A percentile compares a stretch with the other conserved stretches of the same genome.
Evolutionary conservation across 176 grass and related monocot genomes (phyloP).

Genomic region (Urochloa ruziziensis): DNA sequence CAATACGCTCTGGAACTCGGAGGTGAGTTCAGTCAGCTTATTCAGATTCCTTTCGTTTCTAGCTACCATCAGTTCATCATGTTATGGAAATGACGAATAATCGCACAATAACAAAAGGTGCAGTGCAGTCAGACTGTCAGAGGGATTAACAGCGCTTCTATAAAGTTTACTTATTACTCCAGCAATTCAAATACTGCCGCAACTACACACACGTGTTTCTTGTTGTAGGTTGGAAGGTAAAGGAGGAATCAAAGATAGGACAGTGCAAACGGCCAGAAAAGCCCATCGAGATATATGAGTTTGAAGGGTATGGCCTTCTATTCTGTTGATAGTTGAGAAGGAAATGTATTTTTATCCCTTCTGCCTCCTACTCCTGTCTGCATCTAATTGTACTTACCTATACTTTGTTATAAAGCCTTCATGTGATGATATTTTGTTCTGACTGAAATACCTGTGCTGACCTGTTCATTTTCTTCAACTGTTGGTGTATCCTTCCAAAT

Average conservation of each 20-base stretch:
- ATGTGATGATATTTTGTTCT: too few relatives aligned
- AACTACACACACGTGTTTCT: background rate
- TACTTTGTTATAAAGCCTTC: too few relatives aligned
- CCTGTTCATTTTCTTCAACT: constrained; percentile 21
- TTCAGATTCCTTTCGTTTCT: background rate
- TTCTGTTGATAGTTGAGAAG: background rate
- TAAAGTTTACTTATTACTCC: background rate
- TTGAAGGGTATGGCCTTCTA: constrained; percentile 62
- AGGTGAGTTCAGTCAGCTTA: constrained; percentile 44
- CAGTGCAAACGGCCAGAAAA: constrained; percentile 75
- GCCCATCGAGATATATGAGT: constrained; percentile 94
- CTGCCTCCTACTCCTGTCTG: background rate
- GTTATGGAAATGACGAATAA: background rate
- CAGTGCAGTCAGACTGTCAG: background rate
- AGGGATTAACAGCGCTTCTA: background rate
- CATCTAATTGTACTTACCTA: background rate
- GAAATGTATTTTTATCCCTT: background rate
- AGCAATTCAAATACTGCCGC: background rate
- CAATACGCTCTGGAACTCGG: constrained; percentile 68
- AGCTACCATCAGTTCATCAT: too few relatives aligned
- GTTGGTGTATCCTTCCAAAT: constrained; percentile 13
- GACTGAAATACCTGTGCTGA: background rate
- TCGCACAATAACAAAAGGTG: background rate
- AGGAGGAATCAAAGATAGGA: constrained; percentile 75
- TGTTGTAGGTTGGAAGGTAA: constrained; percentile 66